Conservation (phyloP, 495 filamentous ascomycete species). For the Hypoxylon rickii region DNA sequence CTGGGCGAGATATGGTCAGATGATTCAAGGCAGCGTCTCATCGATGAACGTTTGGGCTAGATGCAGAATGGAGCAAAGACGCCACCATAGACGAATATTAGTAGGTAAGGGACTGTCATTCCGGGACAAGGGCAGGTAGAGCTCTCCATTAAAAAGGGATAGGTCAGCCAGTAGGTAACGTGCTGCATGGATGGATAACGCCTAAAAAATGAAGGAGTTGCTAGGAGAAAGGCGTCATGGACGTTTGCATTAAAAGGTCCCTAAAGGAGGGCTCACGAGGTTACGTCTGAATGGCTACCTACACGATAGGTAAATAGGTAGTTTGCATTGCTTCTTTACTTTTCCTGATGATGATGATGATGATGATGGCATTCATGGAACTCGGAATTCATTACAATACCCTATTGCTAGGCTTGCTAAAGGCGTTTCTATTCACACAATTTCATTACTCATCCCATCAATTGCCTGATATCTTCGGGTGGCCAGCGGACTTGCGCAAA, state of each 20-base stretch:
- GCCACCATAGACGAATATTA: too few relatives aligned
- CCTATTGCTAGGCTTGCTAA: constrained; percentile 9
- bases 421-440: constrained; percentile 16
- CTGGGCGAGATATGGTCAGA: constrained; percentile 31
- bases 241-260: constrained; percentile 7
- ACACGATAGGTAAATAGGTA: too few relatives aligned
- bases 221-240: constrained; percentile 28
- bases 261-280: constrained; percentile 6
- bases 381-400: constrained; percentile 18
- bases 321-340: too few relatives aligned
- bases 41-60: too few relatives aligned
- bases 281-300: constrained; percentile 6
- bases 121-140: too few relatives aligned
- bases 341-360: too few relatives aligned
- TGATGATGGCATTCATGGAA: background rate
- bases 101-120: too few relatives aligned
- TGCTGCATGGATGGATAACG: background rate
- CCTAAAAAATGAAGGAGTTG: constrained; percentile 12
- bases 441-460: constrained; percentile 81
- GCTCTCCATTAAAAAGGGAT: background rate
- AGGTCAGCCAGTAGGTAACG: background rate
- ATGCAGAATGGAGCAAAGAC: too few relatives aligned
- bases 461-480: constrained; percentile 85
- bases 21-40: too few relatives aligned
- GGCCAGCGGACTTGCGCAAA: constrained; percentile 98